Percentiles rank a stretch among this genome's conserved stretches.
Conservation (phyloP, 352 stramenopile species). For the Globisporangium iwayamae region DNA sequence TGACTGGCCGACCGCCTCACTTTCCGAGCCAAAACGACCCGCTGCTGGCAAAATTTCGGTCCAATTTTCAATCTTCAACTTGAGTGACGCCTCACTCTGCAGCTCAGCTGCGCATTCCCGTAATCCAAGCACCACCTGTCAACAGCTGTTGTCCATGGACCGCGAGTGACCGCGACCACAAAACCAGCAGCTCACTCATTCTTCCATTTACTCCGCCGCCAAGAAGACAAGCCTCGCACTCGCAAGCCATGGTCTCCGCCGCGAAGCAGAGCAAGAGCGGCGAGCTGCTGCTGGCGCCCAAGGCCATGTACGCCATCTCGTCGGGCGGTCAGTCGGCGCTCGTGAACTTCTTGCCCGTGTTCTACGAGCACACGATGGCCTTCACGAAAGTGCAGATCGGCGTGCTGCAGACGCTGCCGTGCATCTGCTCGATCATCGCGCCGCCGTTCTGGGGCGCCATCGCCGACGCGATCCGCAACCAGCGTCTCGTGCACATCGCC, state of each 20-base stretch:
- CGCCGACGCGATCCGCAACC: conserved; percentile 60
- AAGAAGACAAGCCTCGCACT: not conserved
- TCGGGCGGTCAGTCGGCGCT: conserved; percentile 61
- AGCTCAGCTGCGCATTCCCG: conserved; percentile 8
- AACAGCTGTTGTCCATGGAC: conserved; percentile 1
- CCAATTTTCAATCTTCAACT: conserved; percentile 13
- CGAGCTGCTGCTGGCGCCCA: conserved; percentile 55
- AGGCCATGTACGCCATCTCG: conserved; percentile 76
- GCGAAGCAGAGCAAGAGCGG: conserved; percentile 8
- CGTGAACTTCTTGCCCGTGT: conserved; percentile 74
- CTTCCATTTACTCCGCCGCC: not conserved
- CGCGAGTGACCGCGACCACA: not conserved
- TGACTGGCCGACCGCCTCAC: not conserved
- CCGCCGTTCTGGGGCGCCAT: conserved; percentile 74
- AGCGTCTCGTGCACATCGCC: conserved; percentile 58
- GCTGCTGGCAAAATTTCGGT: conserved; percentile 12
- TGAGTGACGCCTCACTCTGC: not conserved
- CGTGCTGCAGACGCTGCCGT: conserved; percentile 63
- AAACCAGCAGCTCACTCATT: conserved; percentile 7
- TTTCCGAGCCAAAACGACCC: not conserved
- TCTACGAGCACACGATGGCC: conserved; percentile 56
- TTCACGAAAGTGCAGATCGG: conserved; percentile 80
- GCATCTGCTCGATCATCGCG: conserved; percentile 59
- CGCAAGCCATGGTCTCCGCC: conserved; percentile 23
- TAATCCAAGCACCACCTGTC: conserved; percentile 8